Evolutionary conservation across 2,329 filamentous ascomycete species (phyloP), one percentile per base, ranked within the genome.

Genomic region (Neopestalotiopsis clavispora): DNA sequence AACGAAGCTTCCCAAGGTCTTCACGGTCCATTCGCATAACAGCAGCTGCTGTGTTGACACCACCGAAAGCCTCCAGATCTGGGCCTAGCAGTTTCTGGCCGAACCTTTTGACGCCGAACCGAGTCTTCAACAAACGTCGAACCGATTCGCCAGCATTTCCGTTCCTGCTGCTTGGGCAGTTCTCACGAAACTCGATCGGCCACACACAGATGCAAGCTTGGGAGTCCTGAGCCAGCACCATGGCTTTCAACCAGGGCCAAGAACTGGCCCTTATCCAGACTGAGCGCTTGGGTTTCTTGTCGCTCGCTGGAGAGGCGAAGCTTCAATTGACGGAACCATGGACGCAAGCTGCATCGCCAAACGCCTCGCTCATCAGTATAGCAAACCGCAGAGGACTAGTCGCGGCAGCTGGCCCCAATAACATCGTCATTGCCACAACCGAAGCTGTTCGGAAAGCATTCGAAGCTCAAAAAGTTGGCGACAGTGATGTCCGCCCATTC

Each of bases 401-500:
- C 67, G 95, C 95, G 38, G 96, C 95, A 63, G 96, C 93, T 65
- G 93, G 94, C 17, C 95, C 95, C 49, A 91, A 97, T 75, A 87
- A 87, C 64, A 86, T 99, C 59, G 85, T 93, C 69, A 81, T 99
- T 69, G 90, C 93, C 42, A 90, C 88, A 2, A 97, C 95, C 14
- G 90, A 95, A 67, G 87, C 90, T 4, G 88, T 97, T 60, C 90
- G 95, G 74, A 91, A 92, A 72, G 90, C 92, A 2, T 95, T 97
- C 76, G 85, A 88, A 68, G 80, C 85, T 13, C 82, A 85, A 45
- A 87, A 89, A 71, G 81, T 86, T 69, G 86, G 84, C 73, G 90
- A 91, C 71, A 86, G 86, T 70, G 90, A 95, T 71, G 83, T 92
- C 67, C 90, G 92, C 71, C 77, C 85, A 13, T 97, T 97, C 75